Evolutionary conservation across 306 rosid genomes (phyloP), one percentile per base, ranked within the genome.

Genomic region (Astragalus glycyphyllos): DNA sequence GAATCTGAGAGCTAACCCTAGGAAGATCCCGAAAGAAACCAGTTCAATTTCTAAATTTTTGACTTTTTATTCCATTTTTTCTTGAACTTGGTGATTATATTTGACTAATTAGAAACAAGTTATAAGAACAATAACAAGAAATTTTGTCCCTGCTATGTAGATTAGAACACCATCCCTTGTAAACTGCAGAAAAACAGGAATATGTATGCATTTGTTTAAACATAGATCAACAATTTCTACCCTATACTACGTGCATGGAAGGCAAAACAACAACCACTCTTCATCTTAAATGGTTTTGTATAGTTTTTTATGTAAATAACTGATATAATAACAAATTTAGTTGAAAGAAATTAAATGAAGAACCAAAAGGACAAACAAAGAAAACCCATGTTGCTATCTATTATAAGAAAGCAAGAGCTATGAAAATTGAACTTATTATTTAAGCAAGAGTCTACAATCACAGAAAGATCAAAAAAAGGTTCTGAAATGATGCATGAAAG

Each of bases 181-280:
- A 59, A 66, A 73, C 71, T 31, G 83, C 68, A 79, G 72, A 51
- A 74, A 69, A 29, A 37, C 12, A 44, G 71, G 80, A 69, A 45
- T 8, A 31, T 64, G 69, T 76, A 14, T 73, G 69, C 10, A 55
- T 45, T 61, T 58, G 41, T 31, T 77, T 58, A 3, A 50, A 47
- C 11, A 71, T 72, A 31, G 0, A 72, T 7, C 45, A 16, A 71
- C 1, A 26, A 38, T 1, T 35, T 68, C 49, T 48, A 45, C 20
- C 51, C n/a, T 49, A 9, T 53, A 2, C 12, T 54, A 61, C 76
- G 11, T 73, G 71, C 63, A 69, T 32, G 78, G 38, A 47, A 67
- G 48, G 78, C 50, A 45, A 31, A 35, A 68, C 47, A 45, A 15
- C 20, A 35, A 49, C 8, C 3, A 31, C 1, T 40, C 7, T 49